phyloP scores from a whole-genome alignment of 345 rosid species.

The Salix arbutifolia region DNA sequence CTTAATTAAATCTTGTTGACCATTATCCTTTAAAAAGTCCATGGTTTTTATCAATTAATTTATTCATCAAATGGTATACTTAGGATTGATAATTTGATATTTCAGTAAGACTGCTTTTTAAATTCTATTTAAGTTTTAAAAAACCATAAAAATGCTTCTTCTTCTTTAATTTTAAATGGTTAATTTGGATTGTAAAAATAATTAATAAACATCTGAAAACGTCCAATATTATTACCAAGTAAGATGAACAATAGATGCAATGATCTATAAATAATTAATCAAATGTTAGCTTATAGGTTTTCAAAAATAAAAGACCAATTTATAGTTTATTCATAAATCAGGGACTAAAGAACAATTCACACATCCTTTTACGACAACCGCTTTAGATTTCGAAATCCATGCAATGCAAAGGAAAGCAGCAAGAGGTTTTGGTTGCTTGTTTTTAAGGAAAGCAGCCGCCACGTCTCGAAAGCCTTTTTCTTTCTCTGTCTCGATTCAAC shows the following conservation, averaged over 20 bases:
- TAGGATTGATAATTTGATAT: no score
- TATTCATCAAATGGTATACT: no score
- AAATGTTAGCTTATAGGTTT: neutral
- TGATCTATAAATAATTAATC: no score
- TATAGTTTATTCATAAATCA: neutral
- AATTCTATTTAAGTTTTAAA: no score
- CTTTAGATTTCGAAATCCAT: slow-evolving; percentile 20
- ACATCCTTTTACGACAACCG: neutral
- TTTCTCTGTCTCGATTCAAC: slow-evolving; percentile 9
- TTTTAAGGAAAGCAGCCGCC: slow-evolving; percentile 1
- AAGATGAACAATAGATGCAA: no score
- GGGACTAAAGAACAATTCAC: neutral
- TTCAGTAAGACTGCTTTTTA: no score
- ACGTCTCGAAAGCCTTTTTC: slow-evolving; percentile 6
- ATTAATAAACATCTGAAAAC: no score
- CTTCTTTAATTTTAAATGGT: no score
- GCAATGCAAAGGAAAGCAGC: slow-evolving; percentile 17
- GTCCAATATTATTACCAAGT: no score
- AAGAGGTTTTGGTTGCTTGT: neutral
- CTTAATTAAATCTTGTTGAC: neutral
- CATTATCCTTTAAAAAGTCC: neutral
- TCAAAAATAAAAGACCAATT: neutral
- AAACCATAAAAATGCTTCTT: no score
- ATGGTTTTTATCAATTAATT: neutral
- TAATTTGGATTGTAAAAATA: no score